phyloP scores from a whole-genome alignment of 495 filamentous ascomycete species.

The Lasiosphaeris hirsuta region DNA sequence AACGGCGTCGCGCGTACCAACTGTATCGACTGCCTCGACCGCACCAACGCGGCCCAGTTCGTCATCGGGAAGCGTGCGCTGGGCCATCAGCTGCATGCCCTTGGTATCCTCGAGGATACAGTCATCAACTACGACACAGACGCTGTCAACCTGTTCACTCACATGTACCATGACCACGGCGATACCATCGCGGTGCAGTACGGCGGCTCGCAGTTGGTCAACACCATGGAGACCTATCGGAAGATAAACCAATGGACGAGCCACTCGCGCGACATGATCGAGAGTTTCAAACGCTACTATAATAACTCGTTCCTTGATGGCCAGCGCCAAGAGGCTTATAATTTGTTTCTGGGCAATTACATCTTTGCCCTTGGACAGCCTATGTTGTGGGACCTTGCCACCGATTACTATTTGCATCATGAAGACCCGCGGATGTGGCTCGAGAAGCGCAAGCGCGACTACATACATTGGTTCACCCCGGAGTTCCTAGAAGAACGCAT shows the following conservation, averaged over 20 bases:
- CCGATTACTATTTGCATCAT: slow-evolving; percentile 96
- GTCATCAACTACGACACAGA: slow-evolving; percentile 91
- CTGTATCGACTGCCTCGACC: slow-evolving; percentile 94
- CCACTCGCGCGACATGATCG: slow-evolving; percentile 96
- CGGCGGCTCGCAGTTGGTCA: slow-evolving; percentile 94
- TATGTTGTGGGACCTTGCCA: slow-evolving; percentile 95
- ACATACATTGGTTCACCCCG: slow-evolving; percentile 85
- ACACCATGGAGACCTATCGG: slow-evolving; percentile 98
- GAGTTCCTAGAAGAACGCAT: slow-evolving; percentile 61
- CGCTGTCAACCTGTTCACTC: slow-evolving; percentile 89
- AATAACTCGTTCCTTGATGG: slow-evolving; percentile 97
- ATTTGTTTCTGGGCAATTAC: slow-evolving; percentile 96
- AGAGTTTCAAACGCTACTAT: slow-evolving; percentile 98
- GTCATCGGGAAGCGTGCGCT: slow-evolving; percentile 96
- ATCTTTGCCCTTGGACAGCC: slow-evolving; percentile 86
- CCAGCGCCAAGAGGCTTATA: slow-evolving; percentile 96
- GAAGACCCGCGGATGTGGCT: slow-evolving; percentile 72
- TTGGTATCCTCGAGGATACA: slow-evolving; percentile 79
- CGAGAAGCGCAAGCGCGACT: slow-evolving; percentile 59
- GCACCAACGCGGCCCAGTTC: slow-evolving; percentile 96
- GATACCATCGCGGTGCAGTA: slow-evolving; percentile 98
- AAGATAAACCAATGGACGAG: slow-evolving; percentile 99
- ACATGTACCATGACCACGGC: slow-evolving; percentile 96
- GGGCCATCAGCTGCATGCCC: slow-evolving; percentile 86
- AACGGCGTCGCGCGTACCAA: slow-evolving; percentile 94